A percentile compares a stretch with the other conserved stretches of the same genome.
Evolutionary conservation across 352 stramenopile species (phyloP).

Genomic region (Pythium insidiosum): DNA sequence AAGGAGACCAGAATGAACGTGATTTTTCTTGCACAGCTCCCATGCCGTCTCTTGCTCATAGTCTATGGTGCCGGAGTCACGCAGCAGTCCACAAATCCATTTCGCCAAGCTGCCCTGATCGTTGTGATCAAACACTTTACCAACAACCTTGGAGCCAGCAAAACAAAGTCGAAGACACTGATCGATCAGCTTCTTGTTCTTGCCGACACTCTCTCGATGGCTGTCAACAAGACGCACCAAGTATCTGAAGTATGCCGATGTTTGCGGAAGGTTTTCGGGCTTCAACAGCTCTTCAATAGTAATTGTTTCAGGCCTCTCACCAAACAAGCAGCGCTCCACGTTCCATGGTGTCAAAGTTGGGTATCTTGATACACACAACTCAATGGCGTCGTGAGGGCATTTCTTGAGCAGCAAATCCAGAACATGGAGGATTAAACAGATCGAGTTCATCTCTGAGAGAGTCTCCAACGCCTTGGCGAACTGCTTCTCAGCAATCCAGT

Average conservation of each 20-base stretch:
- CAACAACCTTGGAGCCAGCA: conserved; percentile 26
- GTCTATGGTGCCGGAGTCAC: conserved; percentile 28
- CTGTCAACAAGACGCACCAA: conserved; percentile 56
- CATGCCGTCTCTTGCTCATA: conserved; percentile 53
- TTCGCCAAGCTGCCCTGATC: conserved; percentile 10
- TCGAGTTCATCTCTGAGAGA: conserved; percentile 45
- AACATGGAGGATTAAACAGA: conserved; percentile 70
- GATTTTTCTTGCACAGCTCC: conserved; percentile 43
- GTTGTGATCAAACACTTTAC: conserved; percentile 41
- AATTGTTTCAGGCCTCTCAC: conserved; percentile 25
- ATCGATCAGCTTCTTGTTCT: conserved; percentile 41
- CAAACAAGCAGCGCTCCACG: conserved; percentile 72
- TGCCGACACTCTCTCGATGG: conserved; percentile 28
- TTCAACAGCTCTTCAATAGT: conserved; percentile 20
- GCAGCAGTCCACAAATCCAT: conserved; percentile 43
- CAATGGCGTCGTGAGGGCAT: conserved; percentile 54
- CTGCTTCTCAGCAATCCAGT: conserved; percentile 65
- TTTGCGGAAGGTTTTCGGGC: conserved; percentile 34
- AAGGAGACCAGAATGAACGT: conserved; percentile 32
- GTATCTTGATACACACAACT: conserved; percentile 64
- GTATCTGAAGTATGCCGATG: conserved; percentile 63
- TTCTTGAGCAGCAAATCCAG: conserved; percentile 81
- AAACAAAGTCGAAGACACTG: conserved; percentile 63
- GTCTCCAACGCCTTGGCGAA: conserved; percentile 29
- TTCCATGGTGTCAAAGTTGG: conserved; percentile 75